Base-by-base conservation (phyloP, 371 early-diverging fungal species). In the Mortierella sp. region DNA sequence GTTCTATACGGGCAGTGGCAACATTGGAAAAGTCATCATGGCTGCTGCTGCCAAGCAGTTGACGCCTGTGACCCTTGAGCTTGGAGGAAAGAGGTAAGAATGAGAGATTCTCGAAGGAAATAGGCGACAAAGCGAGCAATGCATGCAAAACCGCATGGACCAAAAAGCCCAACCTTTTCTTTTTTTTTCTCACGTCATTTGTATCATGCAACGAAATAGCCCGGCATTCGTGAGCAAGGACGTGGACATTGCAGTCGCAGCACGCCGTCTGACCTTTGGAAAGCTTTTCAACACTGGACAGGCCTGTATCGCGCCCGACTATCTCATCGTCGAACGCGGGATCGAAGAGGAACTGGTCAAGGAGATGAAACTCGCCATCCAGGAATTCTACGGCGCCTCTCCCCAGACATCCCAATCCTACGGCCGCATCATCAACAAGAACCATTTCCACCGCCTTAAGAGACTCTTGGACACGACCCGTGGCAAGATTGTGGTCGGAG, bases 1-100 rank as follows among this genome's bases (percentile, higher is more conserved):
- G 79, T 96, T 97, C 73, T 99, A 95, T 88, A 99, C 99, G 4
- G 98, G 99, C 70, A 95, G 91, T 84, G 93, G 95, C n/a, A 46
- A 72, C 18, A 95, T 98, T 38, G 99, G 96, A 38, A 93, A 90
- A 75, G 89, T 97, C 35, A 93, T 97, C 38, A 94, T 95, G 91
- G 74, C 78, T 16, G 97, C 96, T 2, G 98, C 97, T 7, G 92
- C 95, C 32, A 93, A 95, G 78, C 90, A 93, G 44, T 87, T 97
- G 63, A 94, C 96, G 0, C 94, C 95, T 49, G 94, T 96, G n/a
- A 94, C 95, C 6, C 89, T 97, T 43, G 98, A 97, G 80, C 90
- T 97, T 16, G 98, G 98, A 68, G 98, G 98, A 60, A 98, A 98
- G 88, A 91, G 83, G 83, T 83, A 16, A 46, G 11, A 4, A 0